These are phyloP conservation scores for Penicillium turbatum DNA, from an alignment of 495 filamentous ascomycete species.

Conservation along the genomic window DNA sequence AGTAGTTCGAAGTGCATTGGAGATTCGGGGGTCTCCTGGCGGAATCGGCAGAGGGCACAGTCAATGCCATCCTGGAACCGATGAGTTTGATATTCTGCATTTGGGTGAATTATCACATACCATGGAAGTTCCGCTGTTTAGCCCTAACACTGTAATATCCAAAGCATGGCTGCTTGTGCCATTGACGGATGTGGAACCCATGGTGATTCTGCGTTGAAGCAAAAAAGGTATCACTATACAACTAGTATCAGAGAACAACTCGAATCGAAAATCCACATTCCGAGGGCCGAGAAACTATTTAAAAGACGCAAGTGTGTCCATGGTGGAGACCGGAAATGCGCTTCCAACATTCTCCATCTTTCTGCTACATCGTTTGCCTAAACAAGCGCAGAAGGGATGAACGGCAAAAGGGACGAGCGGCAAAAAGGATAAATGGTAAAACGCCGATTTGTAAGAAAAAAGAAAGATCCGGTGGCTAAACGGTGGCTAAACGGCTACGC, in stretches of 20 bases:
- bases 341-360: background rate
- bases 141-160: constrained; percentile 47
- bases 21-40: constrained; percentile 43
- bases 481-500: constrained; percentile 19
- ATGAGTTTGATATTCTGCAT: constrained; percentile 1
- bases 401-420: too few species aligned
- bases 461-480: constrained; percentile 15
- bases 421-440: constrained; percentile 17
- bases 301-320: background rate
- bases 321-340: constrained; percentile 2
- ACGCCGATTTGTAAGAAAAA: constrained; percentile 13
- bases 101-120: constrained; percentile 11
- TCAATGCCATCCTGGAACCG: constrained; percentile 43
- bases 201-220: background rate
- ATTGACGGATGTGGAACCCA: background rate
- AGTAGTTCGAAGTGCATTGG: constrained; percentile 48
- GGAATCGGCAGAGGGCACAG: constrained; percentile 48
- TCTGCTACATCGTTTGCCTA: constrained; percentile 1
- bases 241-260: background rate
- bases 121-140: constrained; percentile 47
- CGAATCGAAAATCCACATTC: background rate
- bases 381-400: constrained; percentile 12
- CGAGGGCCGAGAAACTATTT: background rate
- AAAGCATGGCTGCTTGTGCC: constrained; percentile 12
- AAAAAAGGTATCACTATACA: background rate